Base-by-base conservation (phyloP, 441 rosid species). In the Viola pubescens region DNA sequence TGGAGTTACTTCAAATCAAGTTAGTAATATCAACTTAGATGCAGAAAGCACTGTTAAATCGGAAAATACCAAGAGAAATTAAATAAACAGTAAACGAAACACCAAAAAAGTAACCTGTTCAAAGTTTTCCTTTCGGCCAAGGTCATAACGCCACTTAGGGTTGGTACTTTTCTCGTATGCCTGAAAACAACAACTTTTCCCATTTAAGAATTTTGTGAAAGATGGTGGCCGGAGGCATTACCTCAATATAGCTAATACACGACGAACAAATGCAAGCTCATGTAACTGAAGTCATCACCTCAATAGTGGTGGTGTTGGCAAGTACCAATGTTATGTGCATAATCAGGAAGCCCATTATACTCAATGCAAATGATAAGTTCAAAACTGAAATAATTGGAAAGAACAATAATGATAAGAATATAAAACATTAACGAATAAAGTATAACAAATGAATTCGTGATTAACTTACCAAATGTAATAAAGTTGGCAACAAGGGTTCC, bases 331-430 rank as follows among this genome's bases (percentile, higher is more conserved):
- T 61, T 48, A 85, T 58, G 75, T 89, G 98, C 91, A 89, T 82
- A 49, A 87, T 79, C 47, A 89, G 74, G 82, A 92, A 89, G 70
- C 98, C 97, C 77, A 91, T 9, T 14, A 89, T 68, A 71, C 98
- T 92, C 71, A 85, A 67, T 19, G 84, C 84, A 59, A 92, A 92
- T 61, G 98, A 86, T 56, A 89, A 71, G 81, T 89, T 87, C 75
- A 92, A 71, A 56, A 91, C 98, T 91, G 82, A 77, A 37, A 48
- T 7, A 47, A 65, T 14, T 54, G 54, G 49, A 52, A 55, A 43
- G 49, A 59, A 7, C 54, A 26, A 47, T 51, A 44, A 3, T 9
- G 59, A 39, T 37, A 67, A 52, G 66, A 43, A 73, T n/a, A 63
- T 4, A 53, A 48, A 38, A 53, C 45, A 4, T 4, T 41, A 10